A percentile compares a stretch with the other conserved stretches of the same genome.
Conservation (phyloP, 2,329 filamentous ascomycete genomes). For the Penicillium sp. region DNA sequence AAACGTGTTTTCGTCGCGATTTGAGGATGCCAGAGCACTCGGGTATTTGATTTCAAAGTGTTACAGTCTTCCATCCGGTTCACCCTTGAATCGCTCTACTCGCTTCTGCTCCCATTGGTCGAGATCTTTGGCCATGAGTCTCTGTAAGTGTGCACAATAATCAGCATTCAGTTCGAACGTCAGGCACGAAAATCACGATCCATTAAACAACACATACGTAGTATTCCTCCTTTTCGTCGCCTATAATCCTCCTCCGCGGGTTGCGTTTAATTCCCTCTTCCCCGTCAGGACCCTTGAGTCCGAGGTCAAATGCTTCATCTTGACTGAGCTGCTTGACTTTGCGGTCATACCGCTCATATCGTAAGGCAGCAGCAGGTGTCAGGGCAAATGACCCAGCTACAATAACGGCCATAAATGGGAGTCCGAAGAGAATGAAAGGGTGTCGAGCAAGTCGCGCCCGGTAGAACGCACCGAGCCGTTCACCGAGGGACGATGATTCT, state of each 20-base stretch:
- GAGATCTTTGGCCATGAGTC: conserved; percentile 81
- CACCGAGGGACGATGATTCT: conserved; percentile 56
- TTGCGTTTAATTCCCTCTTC: conserved; percentile 69
- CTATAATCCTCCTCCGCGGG: conserved; percentile 44
- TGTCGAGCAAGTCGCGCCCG: conserved; percentile 71
- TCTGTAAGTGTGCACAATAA: conserved; percentile 48
- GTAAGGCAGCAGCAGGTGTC: conserved; percentile 86
- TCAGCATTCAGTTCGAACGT: conserved; percentile 15
- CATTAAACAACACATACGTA: conserved; percentile 36
- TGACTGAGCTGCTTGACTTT: conserved; percentile 81
- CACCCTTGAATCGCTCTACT: conserved; percentile 83
- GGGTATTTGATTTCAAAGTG: conserved; percentile 18
- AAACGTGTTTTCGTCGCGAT: background rate
- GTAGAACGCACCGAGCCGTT: conserved; percentile 73
- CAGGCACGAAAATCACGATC: background rate
- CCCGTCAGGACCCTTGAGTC: conserved; percentile 64
- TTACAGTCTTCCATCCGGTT: conserved; percentile 78
- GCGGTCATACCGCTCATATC: conserved; percentile 90
- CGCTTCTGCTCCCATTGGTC: conserved; percentile 97
- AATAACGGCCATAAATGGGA: conserved; percentile 89
- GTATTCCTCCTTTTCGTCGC: conserved; percentile 49
- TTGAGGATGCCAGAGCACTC: background rate
- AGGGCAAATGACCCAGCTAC: conserved; percentile 90
- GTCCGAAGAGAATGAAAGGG: conserved; percentile 88
- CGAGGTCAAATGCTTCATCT: conserved; percentile 82